Percentiles rank a stretch among this genome's conserved stretches.
phyloP scores from a whole-genome alignment of 1,139 yeast genomes.

The Citeromyces siamensis region DNA sequence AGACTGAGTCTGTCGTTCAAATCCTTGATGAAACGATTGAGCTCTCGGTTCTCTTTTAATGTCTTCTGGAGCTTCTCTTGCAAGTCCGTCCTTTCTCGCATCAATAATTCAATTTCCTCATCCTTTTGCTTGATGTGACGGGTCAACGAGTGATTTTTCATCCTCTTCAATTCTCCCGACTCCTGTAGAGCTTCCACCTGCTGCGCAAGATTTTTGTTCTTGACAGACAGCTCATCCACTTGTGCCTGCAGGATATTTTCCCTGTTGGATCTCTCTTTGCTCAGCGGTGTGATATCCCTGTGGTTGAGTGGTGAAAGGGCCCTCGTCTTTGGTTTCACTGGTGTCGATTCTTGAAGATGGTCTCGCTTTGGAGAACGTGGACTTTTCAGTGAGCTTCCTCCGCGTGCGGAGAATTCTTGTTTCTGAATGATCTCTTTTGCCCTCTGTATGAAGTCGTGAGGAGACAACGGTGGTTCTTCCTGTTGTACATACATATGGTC shows the following conservation, averaged over 20 bases:
- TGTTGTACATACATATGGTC: slow-evolving; percentile 2
- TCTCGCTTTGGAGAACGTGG: not conserved
- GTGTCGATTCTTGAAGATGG: slow-evolving; percentile 25
- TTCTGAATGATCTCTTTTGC: not conserved
- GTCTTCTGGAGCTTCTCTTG: not conserved
- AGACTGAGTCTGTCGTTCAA: not conserved
- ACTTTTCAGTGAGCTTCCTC: not conserved
- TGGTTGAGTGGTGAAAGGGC: slow-evolving; percentile 1
- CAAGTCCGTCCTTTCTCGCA: not conserved
- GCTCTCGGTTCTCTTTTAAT: not conserved
- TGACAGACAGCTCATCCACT: not conserved
- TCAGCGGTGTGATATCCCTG: not conserved
- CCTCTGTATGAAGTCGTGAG: not conserved
- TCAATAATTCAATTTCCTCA: not conserved
- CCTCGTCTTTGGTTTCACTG: slow-evolving; percentile 18
- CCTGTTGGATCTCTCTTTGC: not conserved
- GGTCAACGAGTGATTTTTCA: not conserved
- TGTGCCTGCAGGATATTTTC: not conserved
- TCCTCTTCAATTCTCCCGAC: not conserved
- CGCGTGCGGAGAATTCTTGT: not conserved
- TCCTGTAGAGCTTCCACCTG: slow-evolving; percentile 2
- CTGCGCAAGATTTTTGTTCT: not conserved
- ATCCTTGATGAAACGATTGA: not conserved
- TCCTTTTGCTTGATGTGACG: not conserved
- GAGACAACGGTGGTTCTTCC: not conserved